A percentile compares a stretch with the other conserved stretches of the same genome.
These are phyloP conservation scores for Neonothopanus nambi DNA, from an alignment of 1,284 basidiomycete genomes.

Conservation along the genomic window DNA sequence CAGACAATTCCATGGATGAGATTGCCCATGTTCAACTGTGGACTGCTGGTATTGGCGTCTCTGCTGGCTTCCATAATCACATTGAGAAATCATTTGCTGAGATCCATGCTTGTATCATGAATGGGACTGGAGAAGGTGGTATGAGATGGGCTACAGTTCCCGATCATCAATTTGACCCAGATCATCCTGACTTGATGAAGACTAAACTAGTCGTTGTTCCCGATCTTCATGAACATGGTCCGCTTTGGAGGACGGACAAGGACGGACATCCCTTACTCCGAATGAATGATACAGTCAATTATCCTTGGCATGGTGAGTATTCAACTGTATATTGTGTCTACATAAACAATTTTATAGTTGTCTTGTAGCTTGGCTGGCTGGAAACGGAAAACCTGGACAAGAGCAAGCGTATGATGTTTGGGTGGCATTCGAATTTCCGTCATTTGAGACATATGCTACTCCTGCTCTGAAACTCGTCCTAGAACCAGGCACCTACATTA, in stretches of 20 bases:
- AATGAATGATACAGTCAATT: conserved; percentile 29
- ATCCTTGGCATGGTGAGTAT: conserved; percentile 31
- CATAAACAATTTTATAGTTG: conserved; percentile 7
- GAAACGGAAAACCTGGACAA: not conserved
- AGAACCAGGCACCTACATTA: not conserved
- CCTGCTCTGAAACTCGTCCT: not conserved
- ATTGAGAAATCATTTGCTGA: conserved; percentile 14
- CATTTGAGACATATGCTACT: not conserved
- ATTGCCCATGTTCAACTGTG: conserved; percentile 31
- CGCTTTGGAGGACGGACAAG: conserved; percentile 26
- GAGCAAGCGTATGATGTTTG: conserved; percentile 26
- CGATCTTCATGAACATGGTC: conserved; percentile 29
- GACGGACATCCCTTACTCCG: conserved; percentile 22
- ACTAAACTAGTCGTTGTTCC: conserved; percentile 24
- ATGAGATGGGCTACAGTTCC: conserved; percentile 19
- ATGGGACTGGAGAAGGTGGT: conserved; percentile 29
- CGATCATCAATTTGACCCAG: conserved; percentile 9
- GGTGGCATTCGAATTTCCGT: conserved; percentile 20
- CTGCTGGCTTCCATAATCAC: conserved; percentile 23
- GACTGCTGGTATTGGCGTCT: conserved; percentile 28
- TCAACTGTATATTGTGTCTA: conserved; percentile 15
- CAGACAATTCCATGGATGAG: too few relatives aligned
- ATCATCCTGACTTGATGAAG: conserved; percentile 14
- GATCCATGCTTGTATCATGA: conserved; percentile 30
- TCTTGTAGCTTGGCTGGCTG: conserved; percentile 3